Evolutionary conservation across 1,284 basidiomycete genomes (phyloP), one percentile per base, ranked within the genome.

Genomic region (Mrakiaceae sp.): DNA sequence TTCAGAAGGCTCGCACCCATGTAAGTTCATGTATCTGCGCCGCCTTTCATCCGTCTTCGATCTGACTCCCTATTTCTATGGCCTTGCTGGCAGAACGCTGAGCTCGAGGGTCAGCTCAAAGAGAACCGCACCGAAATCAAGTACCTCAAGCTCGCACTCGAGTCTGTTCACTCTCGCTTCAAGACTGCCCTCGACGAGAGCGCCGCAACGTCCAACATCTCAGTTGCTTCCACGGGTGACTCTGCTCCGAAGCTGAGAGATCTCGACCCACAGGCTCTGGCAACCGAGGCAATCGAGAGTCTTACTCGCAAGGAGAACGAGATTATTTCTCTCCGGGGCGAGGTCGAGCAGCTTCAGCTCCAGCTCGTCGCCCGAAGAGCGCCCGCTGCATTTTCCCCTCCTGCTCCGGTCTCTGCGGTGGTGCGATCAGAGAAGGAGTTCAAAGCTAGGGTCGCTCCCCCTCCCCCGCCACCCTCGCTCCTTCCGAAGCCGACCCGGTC

Each of bases 81-180:
- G 49, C 11, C 11, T 51, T 11, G 16, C 49, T 51, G 11, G 16
- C 49, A 46, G 43, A 27, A 40, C 7, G 43, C 43, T 27, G 27
- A 27, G 27, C 2, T 47, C 52, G 84, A 86, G 60, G 73, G 72
- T 5, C 70, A 74, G 3, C 59, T 84, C 2, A 75, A 76, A 11
- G 76, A 80, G 64, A 87, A 84, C 71, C 83, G 86, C 67, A 89
- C 88, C 71, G 87, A 91, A 68, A 81, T 87, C 60, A 71, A 82
- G 1, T 88, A 87, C 70, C 79, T 93, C 59, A 90, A 91, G 71
- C 84, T 87, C 12, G 87, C 88, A 11, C 78, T 95, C 53, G 88
- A 91, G 73, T 86, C 87, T 6, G 87, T 94, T 6, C 89, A 89
- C 73, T 86, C 85, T 16, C 82, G 87, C 14, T 87, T 92, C 72